These are phyloP conservation scores for Diaporthe sp. DNA, from an alignment of 2,329 filamentous ascomycete species.

Conservation along the genomic window DNA sequence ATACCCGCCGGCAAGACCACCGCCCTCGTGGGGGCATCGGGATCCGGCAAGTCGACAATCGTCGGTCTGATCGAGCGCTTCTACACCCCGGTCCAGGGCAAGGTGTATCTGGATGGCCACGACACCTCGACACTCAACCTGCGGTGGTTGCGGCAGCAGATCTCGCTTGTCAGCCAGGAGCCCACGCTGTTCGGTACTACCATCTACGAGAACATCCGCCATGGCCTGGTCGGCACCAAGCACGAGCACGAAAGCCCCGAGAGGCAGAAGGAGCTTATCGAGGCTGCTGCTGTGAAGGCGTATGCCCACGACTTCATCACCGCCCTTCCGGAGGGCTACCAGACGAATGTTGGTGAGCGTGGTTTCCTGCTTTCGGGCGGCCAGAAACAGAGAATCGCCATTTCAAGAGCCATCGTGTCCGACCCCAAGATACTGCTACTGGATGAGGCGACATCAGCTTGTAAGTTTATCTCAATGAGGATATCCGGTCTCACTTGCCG, in stretches of 20 bases:
- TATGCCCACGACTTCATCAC: conserved; percentile 95
- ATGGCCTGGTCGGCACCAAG: conserved; percentile 88
- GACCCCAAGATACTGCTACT: conserved; percentile 93
- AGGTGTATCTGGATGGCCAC: conserved; percentile 84
- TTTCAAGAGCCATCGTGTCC: conserved; percentile 90
- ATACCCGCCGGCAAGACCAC: conserved; percentile 94
- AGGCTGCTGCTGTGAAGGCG: conserved; percentile 87
- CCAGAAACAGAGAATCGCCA: conserved; percentile 97
- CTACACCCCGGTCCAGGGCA: conserved; percentile 88
- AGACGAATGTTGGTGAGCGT: conserved; percentile 95
- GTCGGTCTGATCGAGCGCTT: conserved; percentile 94
- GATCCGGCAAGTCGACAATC: conserved; percentile 94
- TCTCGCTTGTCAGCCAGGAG: conserved; percentile 93
- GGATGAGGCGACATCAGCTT: conserved; percentile 83
- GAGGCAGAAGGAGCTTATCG: conserved; percentile 77
- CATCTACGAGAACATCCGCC: conserved; percentile 90
- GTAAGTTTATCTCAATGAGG: conserved; percentile 26
- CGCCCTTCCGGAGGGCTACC: conserved; percentile 86
- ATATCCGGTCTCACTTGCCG: not conserved
- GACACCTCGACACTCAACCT: conserved; percentile 88
- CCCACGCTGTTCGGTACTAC: conserved; percentile 91
- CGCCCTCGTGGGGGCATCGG: conserved; percentile 92
- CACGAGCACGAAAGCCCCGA: conserved; percentile 79
- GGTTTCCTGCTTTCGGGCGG: conserved; percentile 94
- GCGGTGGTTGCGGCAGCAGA: conserved; percentile 91